phyloP scores from a whole-genome alignment of 768 basidiomycete genomes.

The Hydnomerulius pinastri region DNA sequence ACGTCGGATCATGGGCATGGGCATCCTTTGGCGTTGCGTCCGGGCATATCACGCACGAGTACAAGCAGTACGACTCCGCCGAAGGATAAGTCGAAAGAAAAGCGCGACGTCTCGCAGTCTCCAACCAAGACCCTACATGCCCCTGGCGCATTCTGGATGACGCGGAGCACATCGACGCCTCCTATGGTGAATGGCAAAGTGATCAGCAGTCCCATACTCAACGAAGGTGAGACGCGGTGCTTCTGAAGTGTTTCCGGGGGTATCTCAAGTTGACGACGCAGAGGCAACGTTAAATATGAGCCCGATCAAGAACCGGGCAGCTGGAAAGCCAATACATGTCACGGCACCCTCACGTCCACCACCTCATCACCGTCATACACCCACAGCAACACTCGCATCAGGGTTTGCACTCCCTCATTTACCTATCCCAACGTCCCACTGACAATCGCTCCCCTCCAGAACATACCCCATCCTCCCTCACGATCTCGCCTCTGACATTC shows the following conservation, averaged over 20 bases:
- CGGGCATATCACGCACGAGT: conserved; percentile 32
- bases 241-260: not conserved
- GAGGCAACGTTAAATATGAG: conserved; percentile 75
- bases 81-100: conserved; percentile 27
- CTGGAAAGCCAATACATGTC: conserved; percentile 64
- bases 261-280: conserved; percentile 13
- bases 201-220: conserved; percentile 70
- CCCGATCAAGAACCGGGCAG: conserved; percentile 66
- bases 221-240: conserved; percentile 53
- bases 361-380: conserved; percentile 19
- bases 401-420: conserved; percentile 49
- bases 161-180: conserved; percentile 37
- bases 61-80: conserved; percentile 28
- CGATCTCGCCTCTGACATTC: conserved; percentile 81
- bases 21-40: conserved; percentile 17
- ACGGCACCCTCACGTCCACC: conserved; percentile 36
- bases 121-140: conserved; percentile 45
- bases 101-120: conserved; percentile 40
- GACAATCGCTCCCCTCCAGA: conserved; percentile 39
- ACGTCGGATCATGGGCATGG: conserved; percentile 28
- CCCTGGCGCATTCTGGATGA: conserved; percentile 35
- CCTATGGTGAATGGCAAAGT: conserved; percentile 59
- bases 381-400: conserved; percentile 54
- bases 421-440: not conserved
- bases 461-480: conserved; percentile 77